These are phyloP conservation scores for Aspergillus pseudoglaucus DNA, from an alignment of 2,329 filamentous ascomycete genomes.

Conservation along the genomic window DNA sequence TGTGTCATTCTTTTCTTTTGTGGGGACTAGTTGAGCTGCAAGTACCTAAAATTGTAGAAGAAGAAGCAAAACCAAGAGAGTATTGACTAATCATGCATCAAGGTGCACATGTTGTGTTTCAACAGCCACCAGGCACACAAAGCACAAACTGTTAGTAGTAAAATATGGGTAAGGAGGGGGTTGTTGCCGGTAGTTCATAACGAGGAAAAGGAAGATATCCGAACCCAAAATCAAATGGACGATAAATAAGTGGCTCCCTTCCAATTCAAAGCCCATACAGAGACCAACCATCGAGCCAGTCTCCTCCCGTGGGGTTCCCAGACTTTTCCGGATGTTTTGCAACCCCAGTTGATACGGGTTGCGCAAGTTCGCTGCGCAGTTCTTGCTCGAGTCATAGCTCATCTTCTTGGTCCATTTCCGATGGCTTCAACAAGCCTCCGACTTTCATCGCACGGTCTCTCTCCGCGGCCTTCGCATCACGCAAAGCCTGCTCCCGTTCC, in stretches of 20 bases:
- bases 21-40: neutral
- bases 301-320: constrained; percentile 16
- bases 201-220: neutral
- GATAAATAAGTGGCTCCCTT: neutral
- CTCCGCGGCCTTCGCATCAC: constrained; percentile 78
- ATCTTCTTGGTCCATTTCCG: constrained; percentile 83
- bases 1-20: no score
- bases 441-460: constrained; percentile 91
- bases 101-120: neutral
- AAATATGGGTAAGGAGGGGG: no score
- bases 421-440: constrained; percentile 90
- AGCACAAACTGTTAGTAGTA: neutral
- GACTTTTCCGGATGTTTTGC: constrained; percentile 11
- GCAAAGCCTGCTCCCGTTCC: constrained; percentile 87
- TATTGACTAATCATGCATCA: neutral
- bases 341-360: constrained; percentile 34
- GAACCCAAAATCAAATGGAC: neutral
- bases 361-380: constrained; percentile 54
- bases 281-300: constrained; percentile 57
- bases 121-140: neutral
- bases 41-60: neutral
- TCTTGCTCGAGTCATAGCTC: constrained; percentile 74
- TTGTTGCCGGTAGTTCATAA: no score
- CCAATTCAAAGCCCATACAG: constrained; percentile 53
- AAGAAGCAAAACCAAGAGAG: neutral